Evolutionary conservation across 495 filamentous ascomycete genomes (phyloP).

Genomic region (Hypoxylon trugodes): DNA sequence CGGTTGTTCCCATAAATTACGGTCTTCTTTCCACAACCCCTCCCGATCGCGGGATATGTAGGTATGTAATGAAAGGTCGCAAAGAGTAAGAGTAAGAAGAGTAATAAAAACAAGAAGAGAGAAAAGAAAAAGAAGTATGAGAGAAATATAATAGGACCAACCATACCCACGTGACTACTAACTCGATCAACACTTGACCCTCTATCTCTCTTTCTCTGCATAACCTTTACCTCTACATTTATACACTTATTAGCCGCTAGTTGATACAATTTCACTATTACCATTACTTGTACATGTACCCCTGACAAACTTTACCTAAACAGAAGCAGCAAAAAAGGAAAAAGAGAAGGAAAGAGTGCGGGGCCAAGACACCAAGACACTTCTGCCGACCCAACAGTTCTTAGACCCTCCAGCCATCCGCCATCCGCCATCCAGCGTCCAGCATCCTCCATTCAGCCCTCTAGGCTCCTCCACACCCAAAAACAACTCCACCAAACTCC

Average conservation of each 20-base stretch:
- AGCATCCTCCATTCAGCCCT: no score
- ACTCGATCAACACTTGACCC: constrained; percentile 2
- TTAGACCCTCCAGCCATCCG: background rate
- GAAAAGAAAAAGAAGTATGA: background rate
- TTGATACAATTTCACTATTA: no score
- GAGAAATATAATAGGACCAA: constrained; percentile 11
- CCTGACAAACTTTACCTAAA: constrained; percentile 23
- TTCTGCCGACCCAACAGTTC: constrained; percentile 34
- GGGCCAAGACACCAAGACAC: constrained; percentile 37
- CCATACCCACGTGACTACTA: constrained; percentile 20
- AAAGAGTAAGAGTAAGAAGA: background rate
- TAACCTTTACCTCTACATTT: constrained; percentile 5
- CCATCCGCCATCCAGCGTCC: no score
- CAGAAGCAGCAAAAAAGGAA: no score
- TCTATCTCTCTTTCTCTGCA: background rate
- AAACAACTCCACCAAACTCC: background rate
- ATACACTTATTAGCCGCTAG: no score
- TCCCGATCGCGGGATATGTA: constrained; percentile 26
- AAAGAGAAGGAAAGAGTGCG: constrained; percentile 24
- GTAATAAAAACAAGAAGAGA: background rate
- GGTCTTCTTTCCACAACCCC: constrained; percentile 25
- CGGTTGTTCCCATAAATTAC: constrained; percentile 33
- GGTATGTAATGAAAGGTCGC: background rate
- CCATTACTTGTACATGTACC: constrained; percentile 10
- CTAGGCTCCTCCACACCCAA: background rate